phyloP scores from a whole-genome alignment of 2,329 filamentous ascomycete genomes.

The Exophiala sp. region DNA sequence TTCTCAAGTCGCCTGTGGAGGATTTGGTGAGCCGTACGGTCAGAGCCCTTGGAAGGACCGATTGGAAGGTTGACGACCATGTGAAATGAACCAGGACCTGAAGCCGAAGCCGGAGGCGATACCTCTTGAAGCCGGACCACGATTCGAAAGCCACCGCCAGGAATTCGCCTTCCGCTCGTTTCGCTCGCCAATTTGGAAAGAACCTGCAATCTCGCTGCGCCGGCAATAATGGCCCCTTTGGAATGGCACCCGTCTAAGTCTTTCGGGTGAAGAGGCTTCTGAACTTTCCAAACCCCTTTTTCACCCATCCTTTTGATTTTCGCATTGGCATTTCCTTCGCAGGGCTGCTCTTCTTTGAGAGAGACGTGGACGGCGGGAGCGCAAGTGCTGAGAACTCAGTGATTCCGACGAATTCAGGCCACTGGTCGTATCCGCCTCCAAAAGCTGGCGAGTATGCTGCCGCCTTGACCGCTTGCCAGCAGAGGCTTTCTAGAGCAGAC shows the following conservation, averaged over 20 bases:
- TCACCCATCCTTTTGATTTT: neutral
- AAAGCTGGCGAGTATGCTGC: neutral
- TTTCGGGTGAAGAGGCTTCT: neutral
- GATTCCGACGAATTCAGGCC: constrained; percentile 6
- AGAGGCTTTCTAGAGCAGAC: neutral
- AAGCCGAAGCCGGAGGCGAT: no score
- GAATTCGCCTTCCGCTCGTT: no score
- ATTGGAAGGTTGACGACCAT: no score
- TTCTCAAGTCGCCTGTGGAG: no score
- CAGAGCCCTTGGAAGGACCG: no score
- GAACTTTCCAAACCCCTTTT: neutral
- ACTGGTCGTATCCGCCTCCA: constrained; percentile 5
- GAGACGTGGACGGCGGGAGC: neutral
- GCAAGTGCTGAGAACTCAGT: neutral
- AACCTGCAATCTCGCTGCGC: no score
- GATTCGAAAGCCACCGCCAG: no score
- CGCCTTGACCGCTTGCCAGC: neutral
- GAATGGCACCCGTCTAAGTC: neutral
- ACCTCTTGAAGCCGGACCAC: no score
- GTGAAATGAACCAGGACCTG: no score
- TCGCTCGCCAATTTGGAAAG: no score
- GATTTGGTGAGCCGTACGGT: no score
- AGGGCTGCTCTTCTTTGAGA: neutral
- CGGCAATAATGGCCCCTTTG: no score
- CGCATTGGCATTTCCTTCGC: neutral